Conservation (phyloP, 192 early-diverging fungal genomes). For the Lobulomyces angularis region DNA sequence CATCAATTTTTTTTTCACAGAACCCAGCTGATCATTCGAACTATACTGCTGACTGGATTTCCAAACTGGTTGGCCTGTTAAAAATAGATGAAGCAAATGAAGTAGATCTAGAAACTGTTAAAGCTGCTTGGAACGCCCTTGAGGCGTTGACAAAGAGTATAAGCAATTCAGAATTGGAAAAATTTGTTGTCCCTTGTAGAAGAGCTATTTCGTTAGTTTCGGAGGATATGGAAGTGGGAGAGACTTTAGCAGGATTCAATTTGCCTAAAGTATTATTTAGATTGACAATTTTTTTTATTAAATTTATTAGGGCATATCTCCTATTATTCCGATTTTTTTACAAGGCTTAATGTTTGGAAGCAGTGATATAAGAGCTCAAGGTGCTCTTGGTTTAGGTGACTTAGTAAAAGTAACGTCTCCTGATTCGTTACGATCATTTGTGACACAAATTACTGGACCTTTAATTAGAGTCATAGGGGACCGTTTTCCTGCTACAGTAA, state of each 20-base stretch:
- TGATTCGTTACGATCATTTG: slow-evolving; percentile 71
- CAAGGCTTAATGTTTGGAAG: slow-evolving; percentile 86
- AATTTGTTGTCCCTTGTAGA: slow-evolving; percentile 56
- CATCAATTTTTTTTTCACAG: slow-evolving; percentile 53
- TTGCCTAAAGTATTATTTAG: slow-evolving; percentile 54
- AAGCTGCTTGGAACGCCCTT: slow-evolving; percentile 66
- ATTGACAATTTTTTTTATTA: not conserved
- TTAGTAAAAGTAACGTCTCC: slow-evolving; percentile 57
- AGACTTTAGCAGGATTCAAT: slow-evolving; percentile 65
- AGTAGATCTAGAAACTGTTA: slow-evolving; percentile 37
- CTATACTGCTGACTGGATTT: slow-evolving; percentile 74
- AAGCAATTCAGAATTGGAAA: slow-evolving; percentile 79
- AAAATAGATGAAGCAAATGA: slow-evolving; percentile 33
- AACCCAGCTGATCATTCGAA: slow-evolving; percentile 43
- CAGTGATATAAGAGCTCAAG: slow-evolving; percentile 68
- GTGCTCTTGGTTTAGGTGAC: slow-evolving; percentile 76
- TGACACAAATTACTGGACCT: slow-evolving; percentile 91
- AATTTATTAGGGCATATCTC: slow-evolving; percentile 56
- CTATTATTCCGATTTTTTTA: slow-evolving; percentile 81
- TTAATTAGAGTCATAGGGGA: slow-evolving; percentile 97
- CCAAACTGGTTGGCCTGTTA: slow-evolving; percentile 60
- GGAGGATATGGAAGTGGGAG: slow-evolving; percentile 22
- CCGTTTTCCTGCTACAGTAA: slow-evolving; percentile 79
- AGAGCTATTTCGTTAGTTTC: slow-evolving; percentile 50
- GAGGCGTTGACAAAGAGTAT: slow-evolving; percentile 67